Evolutionary conservation across 2,329 filamentous ascomycete species (phyloP).

Genomic region (Colletotrichum sp.): DNA sequence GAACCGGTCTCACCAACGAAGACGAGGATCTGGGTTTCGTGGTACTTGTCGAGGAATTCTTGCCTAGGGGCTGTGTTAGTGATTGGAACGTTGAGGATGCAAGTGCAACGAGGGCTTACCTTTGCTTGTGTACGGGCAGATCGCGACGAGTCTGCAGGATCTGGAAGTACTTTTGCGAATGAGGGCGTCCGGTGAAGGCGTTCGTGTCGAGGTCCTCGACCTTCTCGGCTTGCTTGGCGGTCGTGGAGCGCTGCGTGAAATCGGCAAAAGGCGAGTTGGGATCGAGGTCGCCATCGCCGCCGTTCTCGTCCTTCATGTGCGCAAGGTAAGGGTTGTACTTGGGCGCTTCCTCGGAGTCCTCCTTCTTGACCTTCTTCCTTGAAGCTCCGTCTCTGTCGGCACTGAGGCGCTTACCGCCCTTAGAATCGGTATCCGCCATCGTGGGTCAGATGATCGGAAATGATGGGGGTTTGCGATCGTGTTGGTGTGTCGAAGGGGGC

Average conservation of each 20-base stretch:
- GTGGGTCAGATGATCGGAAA: not conserved
- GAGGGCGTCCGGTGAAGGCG: conserved; percentile 79
- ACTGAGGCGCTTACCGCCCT: conserved; percentile 49
- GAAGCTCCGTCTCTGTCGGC: conserved; percentile 46
- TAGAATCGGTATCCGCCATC: conserved; percentile 44
- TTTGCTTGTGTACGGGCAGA: conserved; percentile 90
- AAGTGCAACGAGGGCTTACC: conserved; percentile 48
- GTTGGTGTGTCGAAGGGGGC: not conserved
- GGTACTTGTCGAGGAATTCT: conserved; percentile 93
- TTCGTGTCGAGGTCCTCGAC: conserved; percentile 85
- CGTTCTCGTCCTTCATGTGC: conserved; percentile 75
- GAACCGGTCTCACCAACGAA: conserved; percentile 99
- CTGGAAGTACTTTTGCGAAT: conserved; percentile 86
- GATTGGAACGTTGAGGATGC: not conserved
- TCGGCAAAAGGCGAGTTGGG: conserved; percentile 59
- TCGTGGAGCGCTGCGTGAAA: conserved; percentile 82
- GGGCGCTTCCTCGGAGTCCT: conserved; percentile 32
- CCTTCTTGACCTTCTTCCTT: conserved; percentile 50
- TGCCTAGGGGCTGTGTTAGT: conserved; percentile 55
- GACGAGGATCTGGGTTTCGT: conserved; percentile 93
- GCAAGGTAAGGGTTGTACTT: conserved; percentile 86
- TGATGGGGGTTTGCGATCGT: not conserved
- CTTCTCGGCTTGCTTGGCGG: conserved; percentile 72
- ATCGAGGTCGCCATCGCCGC: conserved; percentile 29
- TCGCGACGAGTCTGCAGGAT: conserved; percentile 86